Evolutionary conservation across 2,329 filamentous ascomycete genomes (phyloP).

Genomic region (Lecanicillium sp.): DNA sequence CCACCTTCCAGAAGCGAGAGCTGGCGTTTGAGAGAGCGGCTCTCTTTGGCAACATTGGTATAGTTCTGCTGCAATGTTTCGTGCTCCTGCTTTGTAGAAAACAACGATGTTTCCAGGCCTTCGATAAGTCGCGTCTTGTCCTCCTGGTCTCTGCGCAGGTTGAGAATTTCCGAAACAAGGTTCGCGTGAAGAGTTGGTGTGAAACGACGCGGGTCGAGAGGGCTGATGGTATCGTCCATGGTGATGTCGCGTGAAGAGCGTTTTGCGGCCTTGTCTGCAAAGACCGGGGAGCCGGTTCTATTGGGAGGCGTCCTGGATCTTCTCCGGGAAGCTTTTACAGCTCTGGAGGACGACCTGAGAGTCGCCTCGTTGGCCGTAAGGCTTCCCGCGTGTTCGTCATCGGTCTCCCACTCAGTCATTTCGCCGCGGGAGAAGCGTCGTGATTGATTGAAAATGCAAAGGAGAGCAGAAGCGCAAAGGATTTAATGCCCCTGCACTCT

Average conservation of each 20-base stretch:
- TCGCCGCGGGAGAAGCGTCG: neutral
- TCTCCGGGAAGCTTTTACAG: conserved; percentile 21
- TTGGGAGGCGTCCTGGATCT: conserved; percentile 60
- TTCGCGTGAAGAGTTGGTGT: conserved; percentile 94
- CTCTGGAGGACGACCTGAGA: conserved; percentile 7
- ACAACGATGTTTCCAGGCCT: conserved; percentile 68
- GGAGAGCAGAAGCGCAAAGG: neutral
- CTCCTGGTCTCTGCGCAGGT: conserved; percentile 81
- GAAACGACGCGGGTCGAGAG: conserved; percentile 84
- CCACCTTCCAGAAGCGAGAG: conserved; percentile 82
- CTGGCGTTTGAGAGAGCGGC: conserved; percentile 74
- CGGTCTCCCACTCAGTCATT: conserved; percentile 58
- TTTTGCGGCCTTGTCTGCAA: conserved; percentile 39
- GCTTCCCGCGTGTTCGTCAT: conserved; percentile 48
- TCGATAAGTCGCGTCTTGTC: conserved; percentile 85
- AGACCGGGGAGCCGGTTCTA: conserved; percentile 37
- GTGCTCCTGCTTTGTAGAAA: conserved; percentile 66
- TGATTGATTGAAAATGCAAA: neutral
- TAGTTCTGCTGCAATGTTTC: conserved; percentile 61
- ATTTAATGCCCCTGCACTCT: neutral
- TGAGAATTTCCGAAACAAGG: conserved; percentile 87
- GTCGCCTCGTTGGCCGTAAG: conserved; percentile 36
- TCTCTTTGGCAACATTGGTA: conserved; percentile 64
- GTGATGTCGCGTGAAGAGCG: conserved; percentile 52
- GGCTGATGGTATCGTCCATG: conserved; percentile 62